These are phyloP conservation scores for Cunninghamia lanceolata DNA, from an alignment of 75 land plant species.

Conservation along the genomic window DNA sequence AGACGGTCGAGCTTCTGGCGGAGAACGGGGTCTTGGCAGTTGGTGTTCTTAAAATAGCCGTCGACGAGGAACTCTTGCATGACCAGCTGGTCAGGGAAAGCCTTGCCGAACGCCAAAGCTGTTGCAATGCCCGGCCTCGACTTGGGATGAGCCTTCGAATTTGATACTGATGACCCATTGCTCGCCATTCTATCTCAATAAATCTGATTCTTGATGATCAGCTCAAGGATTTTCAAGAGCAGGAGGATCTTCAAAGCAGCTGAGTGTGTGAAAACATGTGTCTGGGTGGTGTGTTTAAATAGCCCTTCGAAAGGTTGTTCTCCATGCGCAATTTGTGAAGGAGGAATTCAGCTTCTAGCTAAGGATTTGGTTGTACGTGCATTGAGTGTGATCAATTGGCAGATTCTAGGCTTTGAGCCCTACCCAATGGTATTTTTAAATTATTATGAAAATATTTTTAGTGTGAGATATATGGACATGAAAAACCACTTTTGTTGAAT, in stretches of 20 bases:
- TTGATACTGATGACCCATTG: neutral
- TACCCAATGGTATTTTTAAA: too few species aligned
- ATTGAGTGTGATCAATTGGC: neutral
- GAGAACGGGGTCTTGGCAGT: conserved; percentile 73
- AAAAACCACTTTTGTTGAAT: too few species aligned
- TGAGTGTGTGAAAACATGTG: neutral
- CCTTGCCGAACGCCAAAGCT: conserved; percentile 90
- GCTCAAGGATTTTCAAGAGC: too few species aligned
- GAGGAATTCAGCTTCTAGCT: neutral
- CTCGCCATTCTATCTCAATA: neutral
- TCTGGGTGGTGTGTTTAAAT: neutral
- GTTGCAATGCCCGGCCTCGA: conserved; percentile 69
- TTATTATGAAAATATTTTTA: too few species aligned
- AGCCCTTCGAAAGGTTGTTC: neutral
- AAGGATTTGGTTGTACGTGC: neutral
- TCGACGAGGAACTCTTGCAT: conserved; percentile 88
- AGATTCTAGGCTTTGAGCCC: too few species aligned
- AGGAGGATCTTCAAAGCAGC: neutral
- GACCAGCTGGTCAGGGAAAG: conserved; percentile 81
- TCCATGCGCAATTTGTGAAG: neutral
- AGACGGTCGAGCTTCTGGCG: conserved; percentile 84
- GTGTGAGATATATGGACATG: too few species aligned
- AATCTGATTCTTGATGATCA: too few species aligned
- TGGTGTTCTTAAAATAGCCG: conserved; percentile 80
- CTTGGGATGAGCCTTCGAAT: neutral